These are phyloP conservation scores for Prunella vulgaris DNA, from an alignment of 257 asterid genomes.

Conservation along the genomic window DNA sequence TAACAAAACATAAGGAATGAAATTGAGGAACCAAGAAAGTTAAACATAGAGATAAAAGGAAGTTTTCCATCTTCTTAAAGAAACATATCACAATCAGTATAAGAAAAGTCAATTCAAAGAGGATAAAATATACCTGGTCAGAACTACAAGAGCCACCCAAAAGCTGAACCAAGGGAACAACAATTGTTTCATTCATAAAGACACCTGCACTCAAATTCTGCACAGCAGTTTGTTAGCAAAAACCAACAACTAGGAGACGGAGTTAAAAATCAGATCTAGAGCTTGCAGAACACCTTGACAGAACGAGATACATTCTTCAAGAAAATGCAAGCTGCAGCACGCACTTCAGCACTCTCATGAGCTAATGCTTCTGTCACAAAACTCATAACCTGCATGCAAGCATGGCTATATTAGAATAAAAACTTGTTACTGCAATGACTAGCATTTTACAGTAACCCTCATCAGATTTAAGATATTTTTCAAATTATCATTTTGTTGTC, in stretches of 20 bases:
- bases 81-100: neutral
- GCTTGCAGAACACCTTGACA: constrained; percentile 62
- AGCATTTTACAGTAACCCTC: constrained; percentile 6
- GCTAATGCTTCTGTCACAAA: constrained; percentile 52
- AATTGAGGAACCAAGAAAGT: neutral
- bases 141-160: constrained; percentile 50
- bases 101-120: constrained; percentile 6
- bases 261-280: constrained; percentile 11
- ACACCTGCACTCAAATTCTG: constrained; percentile 90
- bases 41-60: neutral
- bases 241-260: constrained; percentile 1
- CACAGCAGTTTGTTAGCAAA: constrained; percentile 30
- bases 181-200: constrained; percentile 57
- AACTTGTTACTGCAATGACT: neutral
- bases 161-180: constrained; percentile 69
- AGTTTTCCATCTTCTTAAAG: neutral
- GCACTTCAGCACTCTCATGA: constrained; percentile 71
- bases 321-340: constrained; percentile 80
- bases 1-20: constrained; percentile 5
- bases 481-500: neutral
- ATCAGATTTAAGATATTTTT: neutral
- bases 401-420: constrained; percentile 8
- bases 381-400: constrained; percentile 53
- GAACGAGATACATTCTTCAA: constrained; percentile 84
- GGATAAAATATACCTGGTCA: constrained; percentile 58